Evolutionary conservation across 73 alveolate species (phyloP), one percentile per base, ranked within the genome.

Genomic region (Blepharisma stoltei): DNA sequence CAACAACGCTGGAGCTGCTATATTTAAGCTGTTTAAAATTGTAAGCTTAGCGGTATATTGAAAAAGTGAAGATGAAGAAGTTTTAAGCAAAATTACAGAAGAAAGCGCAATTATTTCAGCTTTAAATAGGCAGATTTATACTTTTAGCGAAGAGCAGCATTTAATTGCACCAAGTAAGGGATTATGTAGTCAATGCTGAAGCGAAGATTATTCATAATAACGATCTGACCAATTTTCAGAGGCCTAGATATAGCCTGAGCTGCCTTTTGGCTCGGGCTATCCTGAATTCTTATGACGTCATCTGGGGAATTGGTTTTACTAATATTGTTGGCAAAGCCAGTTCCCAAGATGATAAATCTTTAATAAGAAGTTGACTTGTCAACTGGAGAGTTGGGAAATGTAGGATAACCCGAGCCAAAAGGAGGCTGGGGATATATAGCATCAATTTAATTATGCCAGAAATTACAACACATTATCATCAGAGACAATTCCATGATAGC

Each of bases 1-100:
- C 4, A 66, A 69, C 21, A 45, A 44, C n/a, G 70, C 81, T 55
- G 85, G 78, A 25, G 70, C 47, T 9, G 83, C 93, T 0, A 80
- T 91, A 55, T 83, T 79, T 70, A 91, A 89, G 55, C 37, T 85
- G 43, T 55, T 89, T n/a, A 70, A 71, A 25, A 54, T 91, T 20
- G 65, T 54, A 6, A 83, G 86, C 43, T 79, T 91, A n/a, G 90
- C 92, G 6, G 37, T 91, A 6, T 91, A 86, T 79, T 81, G 88
- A 82, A 71, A 88, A 41, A 21, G 53, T 1, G 75, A 54, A 4
- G 83, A 76, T 25, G 77, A 27, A 23, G 14, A 6, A 27, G 37
- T 76, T 60, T 11, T 14, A 14, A 20, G n/a, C n/a, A 20, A 52
- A 52, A 2, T 14, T 18, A 38, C 18, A 8, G 73, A 60, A 8